Percentiles rank a stretch among this genome's conserved stretches.
phyloP scores from a whole-genome alignment of 148 eudicot genomes.

The Camellia japonica region DNA sequence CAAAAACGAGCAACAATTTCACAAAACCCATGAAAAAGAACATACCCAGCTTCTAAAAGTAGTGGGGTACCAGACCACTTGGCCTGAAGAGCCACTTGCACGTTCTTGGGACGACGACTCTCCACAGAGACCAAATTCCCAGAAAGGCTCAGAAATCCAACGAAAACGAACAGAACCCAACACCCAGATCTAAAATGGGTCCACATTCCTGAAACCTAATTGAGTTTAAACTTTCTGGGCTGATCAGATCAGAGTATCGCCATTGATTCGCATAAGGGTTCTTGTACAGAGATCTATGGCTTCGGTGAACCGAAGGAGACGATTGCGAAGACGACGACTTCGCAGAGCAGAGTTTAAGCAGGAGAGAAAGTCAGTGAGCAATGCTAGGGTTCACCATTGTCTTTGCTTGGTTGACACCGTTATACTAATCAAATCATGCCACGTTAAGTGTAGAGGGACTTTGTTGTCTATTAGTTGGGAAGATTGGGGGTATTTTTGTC shows the following conservation, averaged over 20 bases:
- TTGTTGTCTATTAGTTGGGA: too few species aligned
- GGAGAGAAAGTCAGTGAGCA: too few species aligned
- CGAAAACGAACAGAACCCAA: slow-evolving; percentile 29
- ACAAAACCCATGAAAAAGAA: neutral
- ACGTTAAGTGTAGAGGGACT: too few species aligned
- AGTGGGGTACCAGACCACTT: slow-evolving; percentile 88
- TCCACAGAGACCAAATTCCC: slow-evolving; percentile 52
- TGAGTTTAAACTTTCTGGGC: neutral
- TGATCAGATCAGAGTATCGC: slow-evolving; percentile 23
- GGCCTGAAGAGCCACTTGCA: slow-evolving; percentile 84
- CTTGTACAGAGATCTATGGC: neutral
- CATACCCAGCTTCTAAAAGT: slow-evolving; percentile 91
- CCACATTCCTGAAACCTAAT: slow-evolving; percentile 38
- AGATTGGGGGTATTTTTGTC: too few species aligned
- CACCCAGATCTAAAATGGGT: slow-evolving; percentile 46
- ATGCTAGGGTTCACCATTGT: too few species aligned
- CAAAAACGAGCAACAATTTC: neutral
- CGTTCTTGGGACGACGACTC: slow-evolving; percentile 70
- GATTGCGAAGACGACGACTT: neutral
- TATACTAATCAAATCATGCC: too few species aligned
- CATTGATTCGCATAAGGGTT: slow-evolving; percentile 10
- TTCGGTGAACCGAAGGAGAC: neutral
- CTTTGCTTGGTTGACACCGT: too few species aligned
- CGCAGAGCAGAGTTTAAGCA: too few species aligned
- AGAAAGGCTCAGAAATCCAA: slow-evolving; percentile 26